Conservation (phyloP, 2,329 filamentous ascomycete species). For the Alternaria brassicae region DNA sequence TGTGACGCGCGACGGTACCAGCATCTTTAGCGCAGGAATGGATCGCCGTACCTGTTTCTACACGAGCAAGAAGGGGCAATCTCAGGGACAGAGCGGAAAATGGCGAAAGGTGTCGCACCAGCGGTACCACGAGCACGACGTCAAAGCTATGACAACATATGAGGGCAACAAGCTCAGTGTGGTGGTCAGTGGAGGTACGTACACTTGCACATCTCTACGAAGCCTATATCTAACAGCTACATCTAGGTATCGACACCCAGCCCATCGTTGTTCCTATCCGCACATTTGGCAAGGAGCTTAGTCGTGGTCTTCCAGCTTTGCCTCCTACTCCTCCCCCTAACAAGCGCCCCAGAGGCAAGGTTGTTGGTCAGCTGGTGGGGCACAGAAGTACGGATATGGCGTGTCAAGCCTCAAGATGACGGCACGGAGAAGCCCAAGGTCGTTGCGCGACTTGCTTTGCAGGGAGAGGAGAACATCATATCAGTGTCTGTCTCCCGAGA, state of each 20-base stretch:
- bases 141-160: slow-evolving; percentile 91
- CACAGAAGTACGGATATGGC: slow-evolving; percentile 84
- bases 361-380: slow-evolving; percentile 93
- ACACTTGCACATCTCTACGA: background rate
- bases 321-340: slow-evolving; percentile 79
- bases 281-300: slow-evolving; percentile 78
- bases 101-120: slow-evolving; percentile 90
- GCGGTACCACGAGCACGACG: slow-evolving; percentile 89
- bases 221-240: background rate
- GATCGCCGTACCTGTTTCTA: slow-evolving; percentile 88
- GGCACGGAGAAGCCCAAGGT: slow-evolving; percentile 54
- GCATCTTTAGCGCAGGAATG: slow-evolving; percentile 89
- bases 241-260: slow-evolving; percentile 79
- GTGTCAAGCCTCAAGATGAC: slow-evolving; percentile 59
- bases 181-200: slow-evolving; percentile 84
- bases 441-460: slow-evolving; percentile 50
- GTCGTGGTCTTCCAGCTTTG: slow-evolving; percentile 80
- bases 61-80: slow-evolving; percentile 54
- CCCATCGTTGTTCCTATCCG: slow-evolving; percentile 82
- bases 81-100: slow-evolving; percentile 52
- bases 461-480: slow-evolving; percentile 80
- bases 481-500: slow-evolving; percentile 74
- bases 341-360: slow-evolving; percentile 74
- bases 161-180: slow-evolving; percentile 85
- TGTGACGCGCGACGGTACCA: slow-evolving; percentile 77